phyloP scores from a whole-genome alignment of 371 early-diverging fungal genomes.

The Nematocida ironsii region DNA sequence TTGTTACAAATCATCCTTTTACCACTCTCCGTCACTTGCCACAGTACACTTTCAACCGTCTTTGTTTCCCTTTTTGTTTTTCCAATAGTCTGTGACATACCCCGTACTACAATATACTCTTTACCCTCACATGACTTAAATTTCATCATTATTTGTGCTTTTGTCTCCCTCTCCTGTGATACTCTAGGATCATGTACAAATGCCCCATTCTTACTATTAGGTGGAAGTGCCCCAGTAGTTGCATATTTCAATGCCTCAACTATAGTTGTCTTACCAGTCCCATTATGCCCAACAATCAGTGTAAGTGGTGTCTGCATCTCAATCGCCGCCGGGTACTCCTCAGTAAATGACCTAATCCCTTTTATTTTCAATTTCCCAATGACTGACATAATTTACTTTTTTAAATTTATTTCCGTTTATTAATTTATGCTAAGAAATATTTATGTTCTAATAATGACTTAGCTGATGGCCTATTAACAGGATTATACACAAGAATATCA shows the following conservation, averaged over 20 bases:
- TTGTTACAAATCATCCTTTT: constrained; percentile 73
- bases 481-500: constrained; percentile 86
- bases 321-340: constrained; percentile 74
- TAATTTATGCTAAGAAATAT: constrained; percentile 74
- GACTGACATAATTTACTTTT: constrained; percentile 58
- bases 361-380: constrained; percentile 75
- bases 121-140: constrained; percentile 78
- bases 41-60: constrained; percentile 77
- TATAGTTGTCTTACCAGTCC: constrained; percentile 96
- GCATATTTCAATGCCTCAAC: constrained; percentile 94
- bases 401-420: background rate
- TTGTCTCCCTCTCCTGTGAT: constrained; percentile 77
- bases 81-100: constrained; percentile 76
- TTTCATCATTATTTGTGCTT: constrained; percentile 84
- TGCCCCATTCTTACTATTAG: constrained; percentile 78
- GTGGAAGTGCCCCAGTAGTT: constrained; percentile 90
- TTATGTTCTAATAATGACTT: constrained; percentile 85
- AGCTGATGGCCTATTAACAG: constrained; percentile 79
- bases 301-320: constrained; percentile 88
- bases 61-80: constrained; percentile 73
- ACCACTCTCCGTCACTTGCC: constrained; percentile 70
- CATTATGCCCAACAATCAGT: constrained; percentile 94
- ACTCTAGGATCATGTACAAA: constrained; percentile 94
- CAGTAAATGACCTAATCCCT: constrained; percentile 90
- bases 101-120: constrained; percentile 77